phyloP scores from a whole-genome alignment of 192 early-diverging fungal species.

The Oehlia diaphana region DNA sequence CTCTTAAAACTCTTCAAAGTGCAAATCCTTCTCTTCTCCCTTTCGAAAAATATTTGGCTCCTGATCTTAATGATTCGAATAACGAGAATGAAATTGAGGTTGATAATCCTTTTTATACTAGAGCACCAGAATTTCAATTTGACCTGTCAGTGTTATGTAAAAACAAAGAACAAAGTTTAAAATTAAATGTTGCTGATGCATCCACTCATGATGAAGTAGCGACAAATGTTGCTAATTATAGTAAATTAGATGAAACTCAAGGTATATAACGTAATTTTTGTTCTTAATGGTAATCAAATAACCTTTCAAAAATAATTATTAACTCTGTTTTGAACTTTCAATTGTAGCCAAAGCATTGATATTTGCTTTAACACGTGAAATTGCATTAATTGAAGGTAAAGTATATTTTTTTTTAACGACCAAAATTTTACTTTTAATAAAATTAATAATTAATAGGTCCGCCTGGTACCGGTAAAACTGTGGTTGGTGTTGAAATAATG shows the following conservation, averaged over 20 bases:
- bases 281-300: too few relatives aligned
- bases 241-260: conserved; percentile 54
- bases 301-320: too few relatives aligned
- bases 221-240: conserved; percentile 8
- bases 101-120: conserved; percentile 41
- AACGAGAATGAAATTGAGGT: background rate
- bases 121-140: conserved; percentile 36
- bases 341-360: conserved; percentile 40
- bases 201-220: background rate
- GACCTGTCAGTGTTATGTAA: conserved; percentile 31
- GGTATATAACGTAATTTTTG: background rate
- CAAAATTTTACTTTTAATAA: too few relatives aligned
- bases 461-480: conserved; percentile 56
- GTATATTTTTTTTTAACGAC: too few relatives aligned
- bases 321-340: background rate
- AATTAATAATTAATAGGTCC: conserved; percentile 35
- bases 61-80: background rate
- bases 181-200: conserved; percentile 21
- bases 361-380: conserved; percentile 46
- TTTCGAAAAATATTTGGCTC: conserved; percentile 43
- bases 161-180: background rate
- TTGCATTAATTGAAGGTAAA: conserved; percentile 57
- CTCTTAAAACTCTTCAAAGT: conserved; percentile 40
- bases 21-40: conserved; percentile 35
- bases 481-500: conserved; percentile 53